phyloP scores from a whole-genome alignment of 768 basidiomycete genomes.

The Lactifluus volemus region DNA sequence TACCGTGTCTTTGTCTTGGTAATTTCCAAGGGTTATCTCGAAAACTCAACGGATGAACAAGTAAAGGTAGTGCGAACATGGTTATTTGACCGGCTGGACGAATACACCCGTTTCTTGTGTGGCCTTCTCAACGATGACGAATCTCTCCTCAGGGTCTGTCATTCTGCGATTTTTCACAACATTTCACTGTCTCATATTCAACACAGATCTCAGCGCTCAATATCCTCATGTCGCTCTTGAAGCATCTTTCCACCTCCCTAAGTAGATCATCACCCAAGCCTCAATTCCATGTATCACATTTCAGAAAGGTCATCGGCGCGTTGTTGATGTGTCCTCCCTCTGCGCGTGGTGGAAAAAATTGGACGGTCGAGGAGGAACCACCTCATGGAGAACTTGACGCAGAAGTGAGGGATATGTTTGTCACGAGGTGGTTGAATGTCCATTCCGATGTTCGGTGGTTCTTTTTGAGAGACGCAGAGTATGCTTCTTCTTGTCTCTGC shows the following conservation, averaged over 20 bases:
- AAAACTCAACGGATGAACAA: conserved; percentile 47
- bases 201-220: conserved; percentile 58
- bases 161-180: background rate
- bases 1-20: conserved; percentile 70
- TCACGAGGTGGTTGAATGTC: conserved; percentile 65
- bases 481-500: conserved; percentile 22
- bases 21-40: conserved; percentile 47
- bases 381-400: conserved; percentile 37
- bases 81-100: conserved; percentile 67
- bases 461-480: conserved; percentile 77
- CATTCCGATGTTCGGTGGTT: conserved; percentile 85
- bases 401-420: conserved; percentile 56
- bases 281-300: conserved; percentile 60
- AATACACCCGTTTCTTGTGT: conserved; percentile 60
- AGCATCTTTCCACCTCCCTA: conserved; percentile 63
- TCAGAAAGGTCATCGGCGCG: conserved; percentile 52
- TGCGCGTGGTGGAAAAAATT: conserved; percentile 22
- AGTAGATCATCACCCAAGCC: conserved; percentile 40
- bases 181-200: conserved; percentile 3
- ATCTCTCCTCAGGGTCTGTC: conserved; percentile 57
- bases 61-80: conserved; percentile 59
- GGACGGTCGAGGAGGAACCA: conserved; percentile 9
- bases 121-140: conserved; percentile 74
- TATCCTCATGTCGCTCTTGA: conserved; percentile 69
- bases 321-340: conserved; percentile 58